Percentiles rank a stretch among this genome's conserved stretches.
These are phyloP conservation scores for Houttuynia cordata DNA, from an alignment of 164 flowering plant species.

Conservation along the genomic window DNA sequence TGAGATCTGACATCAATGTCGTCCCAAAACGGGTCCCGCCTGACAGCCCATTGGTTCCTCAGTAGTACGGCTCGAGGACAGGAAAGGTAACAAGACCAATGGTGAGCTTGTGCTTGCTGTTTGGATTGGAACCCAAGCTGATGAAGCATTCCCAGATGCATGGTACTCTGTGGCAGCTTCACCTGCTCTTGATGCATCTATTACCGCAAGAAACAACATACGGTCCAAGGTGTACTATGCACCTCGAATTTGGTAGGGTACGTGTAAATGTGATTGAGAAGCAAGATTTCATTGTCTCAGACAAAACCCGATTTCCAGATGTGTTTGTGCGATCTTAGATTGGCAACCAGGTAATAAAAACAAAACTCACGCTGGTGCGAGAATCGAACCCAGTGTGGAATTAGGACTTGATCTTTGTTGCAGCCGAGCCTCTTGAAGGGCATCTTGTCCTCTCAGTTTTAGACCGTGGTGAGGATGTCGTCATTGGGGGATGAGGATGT, in stretches of 20 bases:
- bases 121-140: slow-evolving; percentile 96
- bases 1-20: slow-evolving; percentile 75
- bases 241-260: slow-evolving; percentile 82
- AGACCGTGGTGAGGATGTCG: slow-evolving; percentile 85
- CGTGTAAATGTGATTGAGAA: slow-evolving; percentile 85
- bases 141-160: slow-evolving; percentile 87
- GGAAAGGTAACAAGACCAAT: slow-evolving; percentile 59
- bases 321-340: slow-evolving; percentile 64
- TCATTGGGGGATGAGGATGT: slow-evolving; percentile 65
- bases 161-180: slow-evolving; percentile 91
- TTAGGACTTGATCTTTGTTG: slow-evolving; percentile 76
- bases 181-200: slow-evolving; percentile 34
- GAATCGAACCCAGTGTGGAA: slow-evolving; percentile 65
- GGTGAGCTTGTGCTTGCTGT: slow-evolving; percentile 94
- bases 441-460: slow-evolving; percentile 65
- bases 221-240: slow-evolving; percentile 91
- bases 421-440: slow-evolving; percentile 93
- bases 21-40: slow-evolving; percentile 83
- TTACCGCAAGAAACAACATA: slow-evolving; percentile 30
- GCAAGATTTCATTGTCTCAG: slow-evolving; percentile 66
- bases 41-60: slow-evolving; percentile 90
- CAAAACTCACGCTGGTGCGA: slow-evolving; percentile 53
- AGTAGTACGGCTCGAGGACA: slow-evolving; percentile 81
- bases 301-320: slow-evolving; percentile 65
- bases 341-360: slow-evolving; percentile 67